A percentile compares a stretch with the other conserved stretches of the same genome.
Evolutionary conservation across 371 early-diverging fungal genomes (phyloP).

Genomic region (Caulochytrium protostelioides): DNA sequence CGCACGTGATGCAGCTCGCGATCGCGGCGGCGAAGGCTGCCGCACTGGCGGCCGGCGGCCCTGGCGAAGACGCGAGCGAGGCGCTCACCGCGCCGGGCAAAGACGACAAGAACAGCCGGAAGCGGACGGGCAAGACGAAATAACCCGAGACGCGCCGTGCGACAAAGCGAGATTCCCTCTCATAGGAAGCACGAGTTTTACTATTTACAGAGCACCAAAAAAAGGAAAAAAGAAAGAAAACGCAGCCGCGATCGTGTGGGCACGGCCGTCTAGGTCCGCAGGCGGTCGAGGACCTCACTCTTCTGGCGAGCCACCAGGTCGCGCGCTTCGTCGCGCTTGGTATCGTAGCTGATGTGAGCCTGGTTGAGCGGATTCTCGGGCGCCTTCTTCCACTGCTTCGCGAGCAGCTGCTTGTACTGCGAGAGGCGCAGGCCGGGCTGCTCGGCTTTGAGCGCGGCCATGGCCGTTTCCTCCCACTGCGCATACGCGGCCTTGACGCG

Average conservation of each 20-base stretch:
- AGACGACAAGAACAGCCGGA: too few relatives aligned
- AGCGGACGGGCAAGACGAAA: too few relatives aligned
- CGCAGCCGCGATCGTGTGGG: too few relatives aligned
- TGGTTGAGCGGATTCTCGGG: conserved; percentile 25
- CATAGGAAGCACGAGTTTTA: too few relatives aligned
- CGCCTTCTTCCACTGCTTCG: conserved; percentile 24
- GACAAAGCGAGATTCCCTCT: neutral
- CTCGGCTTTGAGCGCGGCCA: conserved; percentile 10
- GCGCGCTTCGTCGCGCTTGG: conserved; percentile 5
- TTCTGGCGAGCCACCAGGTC: neutral
- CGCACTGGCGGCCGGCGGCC: too few relatives aligned
- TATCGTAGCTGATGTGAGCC: conserved; percentile 4
- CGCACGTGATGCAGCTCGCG: too few relatives aligned
- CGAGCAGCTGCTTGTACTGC: conserved; percentile 22
- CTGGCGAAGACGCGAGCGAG: too few relatives aligned
- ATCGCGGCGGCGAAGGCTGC: too few relatives aligned
- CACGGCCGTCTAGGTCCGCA: neutral
- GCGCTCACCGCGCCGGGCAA: too few relatives aligned
- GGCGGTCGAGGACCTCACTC: conserved; percentile 4
- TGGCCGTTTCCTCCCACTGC: conserved; percentile 12
- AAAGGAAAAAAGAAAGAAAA: too few relatives aligned
- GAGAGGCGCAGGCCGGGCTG: conserved; percentile 18
- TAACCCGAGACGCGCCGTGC: too few relatives aligned
- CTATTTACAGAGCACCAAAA: too few relatives aligned
- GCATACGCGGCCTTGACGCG: conserved; percentile 25